Evolutionary conservation across 2,329 filamentous ascomycete species (phyloP), one percentile per base, ranked within the genome.

Genomic region (Microcyclosporella mali): DNA sequence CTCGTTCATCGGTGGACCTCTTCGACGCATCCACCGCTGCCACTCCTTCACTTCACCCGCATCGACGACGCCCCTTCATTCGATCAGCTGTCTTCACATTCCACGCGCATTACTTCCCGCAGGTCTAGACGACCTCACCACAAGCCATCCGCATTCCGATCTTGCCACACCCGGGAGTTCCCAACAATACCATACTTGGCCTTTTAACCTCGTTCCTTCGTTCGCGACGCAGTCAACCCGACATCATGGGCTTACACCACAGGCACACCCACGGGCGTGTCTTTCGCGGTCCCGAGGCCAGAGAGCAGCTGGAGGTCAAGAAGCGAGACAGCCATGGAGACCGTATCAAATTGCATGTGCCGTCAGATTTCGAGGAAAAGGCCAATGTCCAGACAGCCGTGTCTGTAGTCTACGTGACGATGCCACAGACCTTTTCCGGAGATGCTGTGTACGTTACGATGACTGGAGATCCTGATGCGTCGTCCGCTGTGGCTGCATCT

Each of bases 361-460:
- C 57, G 4, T 50, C 56, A 12, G 51, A 51, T 37, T 54, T 50
- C 43, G 37, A 49, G 29, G 18, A 43, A 35, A 43, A 52, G 40
- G 33, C 18, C 29, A 31, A 35, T 10, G 32, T 19, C 11, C 31
- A 45, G 35, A 67, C 66, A 1, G 56, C 66, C 21, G 58, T 65
- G 16, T 64, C 62, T 3, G 61, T 74, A 18, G 70, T 79, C 42
- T 79, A 78, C 60, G 68, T 75, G 36, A 79, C 77, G 0, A 64
- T 71, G 14, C 56, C 66, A 59, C 69, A 44, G 48, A 75, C 73
- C 33, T 79, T 79, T 51, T 59, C 64, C 17, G 76, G 75, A 27
- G 63, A 68, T 7, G 61, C 58, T 25, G 54, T 58, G 29, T 64
- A 60, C 38, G 53, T 54, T 8, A 63, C 58, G 33, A 35, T 57